phyloP scores from a whole-genome alignment of 2,329 filamentous ascomycete genomes.

The Aspergillus sp. region DNA sequence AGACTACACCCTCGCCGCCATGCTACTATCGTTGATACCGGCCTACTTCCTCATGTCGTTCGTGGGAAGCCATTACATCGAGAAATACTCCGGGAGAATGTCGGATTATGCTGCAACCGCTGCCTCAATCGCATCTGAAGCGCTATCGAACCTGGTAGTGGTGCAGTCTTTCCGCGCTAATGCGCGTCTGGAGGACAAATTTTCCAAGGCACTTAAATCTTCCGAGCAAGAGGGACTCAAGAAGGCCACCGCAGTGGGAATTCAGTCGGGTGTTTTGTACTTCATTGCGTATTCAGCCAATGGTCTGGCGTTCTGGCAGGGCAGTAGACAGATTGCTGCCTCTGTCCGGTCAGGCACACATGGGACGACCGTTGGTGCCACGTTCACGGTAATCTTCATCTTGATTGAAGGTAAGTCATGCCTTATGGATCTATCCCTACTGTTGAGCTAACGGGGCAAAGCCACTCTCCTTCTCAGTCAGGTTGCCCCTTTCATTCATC shows the following conservation, averaged over 20 bases:
- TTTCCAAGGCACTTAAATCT: conserved; percentile 51
- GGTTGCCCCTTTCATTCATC: conserved; percentile 41
- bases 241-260: conserved; percentile 57
- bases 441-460: conserved; percentile 17
- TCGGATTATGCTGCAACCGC: conserved; percentile 57
- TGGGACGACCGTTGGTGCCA: conserved; percentile 33
- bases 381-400: conserved; percentile 41
- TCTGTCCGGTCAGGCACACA: conserved; percentile 15
- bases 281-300: conserved; percentile 69
- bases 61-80: conserved; percentile 54
- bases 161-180: conserved; percentile 65
- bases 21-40: conserved; percentile 62
- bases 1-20: conserved; percentile 60
- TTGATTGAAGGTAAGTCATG: conserved; percentile 33
- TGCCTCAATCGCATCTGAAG: conserved; percentile 63
- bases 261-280: conserved; percentile 62
- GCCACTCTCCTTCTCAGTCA: conserved; percentile 39
- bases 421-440: too few relatives aligned
- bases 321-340: conserved; percentile 55
- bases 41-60: conserved; percentile 61
- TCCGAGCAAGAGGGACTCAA: conserved; percentile 56
- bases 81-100: conserved; percentile 51
- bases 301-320: conserved; percentile 67
- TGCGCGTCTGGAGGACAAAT: conserved; percentile 58
- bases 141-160: conserved; percentile 59